A percentile compares a stretch with the other conserved stretches of the same genome.
Conservation (phyloP, 1,284 basidiomycete genomes). For the Sanghuangporus sanghuang region DNA sequence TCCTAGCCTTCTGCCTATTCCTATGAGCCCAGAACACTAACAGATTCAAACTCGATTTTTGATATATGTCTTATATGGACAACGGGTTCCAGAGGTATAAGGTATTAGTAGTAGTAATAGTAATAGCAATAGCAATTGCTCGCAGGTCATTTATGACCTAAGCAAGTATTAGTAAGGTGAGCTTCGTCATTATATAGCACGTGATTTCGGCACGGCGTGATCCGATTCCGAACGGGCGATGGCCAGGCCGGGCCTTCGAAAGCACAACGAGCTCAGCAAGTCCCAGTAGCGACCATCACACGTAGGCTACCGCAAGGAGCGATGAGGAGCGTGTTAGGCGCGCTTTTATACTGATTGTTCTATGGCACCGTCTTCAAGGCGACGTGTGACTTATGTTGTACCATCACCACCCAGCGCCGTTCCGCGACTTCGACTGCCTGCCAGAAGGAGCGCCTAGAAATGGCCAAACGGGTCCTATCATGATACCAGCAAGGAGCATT, state of each 20-base stretch:
- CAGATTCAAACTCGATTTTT: too few species aligned
- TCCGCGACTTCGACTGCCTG: constrained; percentile 69
- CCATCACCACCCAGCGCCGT: constrained; percentile 53
- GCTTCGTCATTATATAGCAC: neutral
- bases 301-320: neutral
- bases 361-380: constrained; percentile 7
- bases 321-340: neutral
- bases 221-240: neutral
- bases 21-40: too few species aligned
- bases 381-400: constrained; percentile 79
- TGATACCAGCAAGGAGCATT: constrained; percentile 36
- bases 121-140: too few species aligned
- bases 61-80: too few species aligned
- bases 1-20: too few species aligned
- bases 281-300: neutral
- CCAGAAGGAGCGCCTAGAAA: constrained; percentile 52
- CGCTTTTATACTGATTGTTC: neutral
- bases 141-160: too few species aligned
- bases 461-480: constrained; percentile 61
- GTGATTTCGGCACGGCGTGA: neutral
- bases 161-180: too few species aligned
- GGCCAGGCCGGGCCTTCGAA: neutral
- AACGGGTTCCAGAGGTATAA: too few species aligned
- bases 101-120: too few species aligned
- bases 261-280: neutral